Conservation (phyloP, 192 early-diverging fungal species). For the Coemansia asiatica region DNA sequence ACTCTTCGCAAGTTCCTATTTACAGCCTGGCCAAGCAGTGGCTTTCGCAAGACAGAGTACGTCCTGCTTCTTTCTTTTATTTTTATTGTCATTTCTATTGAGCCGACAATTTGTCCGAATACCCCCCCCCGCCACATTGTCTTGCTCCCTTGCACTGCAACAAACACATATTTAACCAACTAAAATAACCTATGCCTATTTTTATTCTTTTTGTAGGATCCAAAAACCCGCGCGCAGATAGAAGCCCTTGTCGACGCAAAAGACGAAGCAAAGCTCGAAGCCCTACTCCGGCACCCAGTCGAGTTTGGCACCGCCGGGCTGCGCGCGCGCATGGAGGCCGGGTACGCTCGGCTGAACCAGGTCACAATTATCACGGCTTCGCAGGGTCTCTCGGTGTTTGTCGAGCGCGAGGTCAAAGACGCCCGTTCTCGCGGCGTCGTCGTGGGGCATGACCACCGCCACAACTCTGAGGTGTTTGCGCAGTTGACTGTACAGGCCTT, state of each 20-base stretch:
- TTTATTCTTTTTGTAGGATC: conserved; percentile 21
- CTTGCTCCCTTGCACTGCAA: too few species aligned
- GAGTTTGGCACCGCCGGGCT: conserved; percentile 89
- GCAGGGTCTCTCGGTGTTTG: conserved; percentile 79
- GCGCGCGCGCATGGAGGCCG: conserved; percentile 90
- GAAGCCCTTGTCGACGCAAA: conserved; percentile 23
- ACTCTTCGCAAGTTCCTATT: conserved; percentile 3
- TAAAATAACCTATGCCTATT: neutral
- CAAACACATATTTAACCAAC: neutral
- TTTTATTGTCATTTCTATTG: neutral
- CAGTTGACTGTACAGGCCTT: conserved; percentile 81
- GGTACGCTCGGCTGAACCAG: conserved; percentile 90
- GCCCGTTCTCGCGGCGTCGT: conserved; percentile 77
- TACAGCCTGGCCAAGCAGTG: conserved; percentile 44
- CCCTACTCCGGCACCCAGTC: conserved; percentile 54
- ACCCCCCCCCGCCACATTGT: too few species aligned
- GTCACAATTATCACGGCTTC: conserved; percentile 91
- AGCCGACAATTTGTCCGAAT: neutral
- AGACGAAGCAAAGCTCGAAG: conserved; percentile 30
- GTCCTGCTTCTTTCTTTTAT: neutral
- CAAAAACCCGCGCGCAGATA: conserved; percentile 47
- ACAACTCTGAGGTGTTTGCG: conserved; percentile 82
- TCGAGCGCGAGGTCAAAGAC: conserved; percentile 58
- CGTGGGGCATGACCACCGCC: conserved; percentile 92
- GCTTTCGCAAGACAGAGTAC: conserved; percentile 47